A percentile compares a stretch with the other conserved stretches of the same genome.
Evolutionary conservation across 371 early-diverging fungal genomes (phyloP).

Genomic region (Paraphysoderma sedebokerense): DNA sequence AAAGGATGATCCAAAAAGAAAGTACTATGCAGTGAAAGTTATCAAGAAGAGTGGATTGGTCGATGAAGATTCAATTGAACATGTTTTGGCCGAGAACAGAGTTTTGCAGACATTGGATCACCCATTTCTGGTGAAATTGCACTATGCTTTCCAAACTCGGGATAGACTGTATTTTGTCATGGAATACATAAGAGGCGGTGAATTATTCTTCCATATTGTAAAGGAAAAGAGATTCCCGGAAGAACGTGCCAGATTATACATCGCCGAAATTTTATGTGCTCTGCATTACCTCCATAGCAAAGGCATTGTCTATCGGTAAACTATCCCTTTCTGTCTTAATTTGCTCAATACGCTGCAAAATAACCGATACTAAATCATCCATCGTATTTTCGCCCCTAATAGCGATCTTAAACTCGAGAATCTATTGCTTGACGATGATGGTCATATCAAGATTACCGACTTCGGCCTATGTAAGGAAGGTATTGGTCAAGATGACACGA

Average conservation of each 20-base stretch:
- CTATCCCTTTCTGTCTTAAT: background rate
- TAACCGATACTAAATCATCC: background rate
- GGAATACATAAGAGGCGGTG: constrained; percentile 57
- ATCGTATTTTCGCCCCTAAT: background rate
- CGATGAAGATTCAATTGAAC: constrained; percentile 18
- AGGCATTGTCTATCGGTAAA: constrained; percentile 41
- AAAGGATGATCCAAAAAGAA: constrained; percentile 4
- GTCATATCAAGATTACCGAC: constrained; percentile 49
- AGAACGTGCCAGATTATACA: constrained; percentile 34
- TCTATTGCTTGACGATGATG: constrained; percentile 20
- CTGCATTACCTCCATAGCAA: constrained; percentile 41
- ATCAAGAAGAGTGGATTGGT: constrained; percentile 21
- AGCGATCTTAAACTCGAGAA: constrained; percentile 34
- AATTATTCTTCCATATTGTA: constrained; percentile 43
- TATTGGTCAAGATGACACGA: constrained; percentile 28
- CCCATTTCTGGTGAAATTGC: constrained; percentile 45
- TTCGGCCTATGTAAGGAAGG: constrained; percentile 52
- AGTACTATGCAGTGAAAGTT: constrained; percentile 24
- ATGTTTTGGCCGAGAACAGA: constrained; percentile 4
- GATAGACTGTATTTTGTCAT: constrained; percentile 42
- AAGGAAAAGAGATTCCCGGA: constrained; percentile 22
- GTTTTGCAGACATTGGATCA: constrained; percentile 12
- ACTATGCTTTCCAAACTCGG: constrained; percentile 38
- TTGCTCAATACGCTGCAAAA: background rate
- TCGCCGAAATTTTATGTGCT: constrained; percentile 43